Evolutionary conservation across 306 rosid species (phyloP), one percentile per base, ranked within the genome.

Genomic region (Dryas drummondii): DNA sequence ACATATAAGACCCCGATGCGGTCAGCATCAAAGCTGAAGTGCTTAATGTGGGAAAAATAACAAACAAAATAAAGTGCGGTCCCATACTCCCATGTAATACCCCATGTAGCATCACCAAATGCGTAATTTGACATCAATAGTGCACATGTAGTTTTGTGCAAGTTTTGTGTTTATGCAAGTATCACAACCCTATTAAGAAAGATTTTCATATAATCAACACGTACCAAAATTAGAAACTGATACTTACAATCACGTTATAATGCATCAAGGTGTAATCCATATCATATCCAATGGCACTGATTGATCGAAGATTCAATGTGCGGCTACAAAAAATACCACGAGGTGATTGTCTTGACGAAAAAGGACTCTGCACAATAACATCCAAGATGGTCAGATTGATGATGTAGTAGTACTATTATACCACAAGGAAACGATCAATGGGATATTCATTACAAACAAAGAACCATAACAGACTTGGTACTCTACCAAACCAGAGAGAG

Each of bases 211-310:
- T 17, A 59, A 40, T 44, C n/a, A 7, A 32, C 9, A 26, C 27
- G n/a, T 1, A 9, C 26, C 64, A 58, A 16, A 56, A 6, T n/a
- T 40, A 40, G 7, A 68, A 71, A 79, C 69, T 65, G 74, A 73
- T 51, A 68, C 17, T 68, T 87, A 94, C 98, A 97, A 73, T 86
- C 84, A 94, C 97, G 80, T 92, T 94, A 67, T 94, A 94, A 73
- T 94, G 98, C 82, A 94, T 82, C 89, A 94, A 84, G 41, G 98
- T 94, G 70, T 94, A 94, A 83, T 94, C 98, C 98, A 94, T 92
- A 82, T 92, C 98, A 81, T 94, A 94, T 82, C 98, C 98, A 78
- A 94, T 94, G 81, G 91, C 98, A 86, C 97, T 89, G 63, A 94
- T 92, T 63, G 98, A 94, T 48, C 97, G 85, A 41, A 94, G 92